Evolutionary conservation across 805 yeast genomes (phyloP).

Genomic region (Lipomyces sp.): DNA sequence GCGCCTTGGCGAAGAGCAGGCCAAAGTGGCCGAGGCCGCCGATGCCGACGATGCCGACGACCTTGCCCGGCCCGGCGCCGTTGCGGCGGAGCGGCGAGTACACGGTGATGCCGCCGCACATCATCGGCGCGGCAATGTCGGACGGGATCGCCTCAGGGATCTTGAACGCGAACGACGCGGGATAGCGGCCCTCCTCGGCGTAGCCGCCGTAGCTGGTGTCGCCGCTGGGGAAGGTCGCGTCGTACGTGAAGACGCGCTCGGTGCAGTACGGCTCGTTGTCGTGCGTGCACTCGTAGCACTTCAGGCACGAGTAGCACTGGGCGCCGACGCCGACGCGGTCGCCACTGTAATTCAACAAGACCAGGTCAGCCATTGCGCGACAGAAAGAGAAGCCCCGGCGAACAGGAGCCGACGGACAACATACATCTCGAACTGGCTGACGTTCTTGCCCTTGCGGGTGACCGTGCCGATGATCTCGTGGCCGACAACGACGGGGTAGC

Average conservation of each 20-base stretch:
- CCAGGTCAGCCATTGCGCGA: not conserved
- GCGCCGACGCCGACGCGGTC: conserved; percentile 84
- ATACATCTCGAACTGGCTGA: conserved; percentile 42
- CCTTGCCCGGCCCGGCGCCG: conserved; percentile 49
- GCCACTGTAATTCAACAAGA: conserved; percentile 42
- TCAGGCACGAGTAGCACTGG: conserved; percentile 54
- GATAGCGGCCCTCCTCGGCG: conserved; percentile 56
- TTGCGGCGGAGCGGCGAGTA: conserved; percentile 58
- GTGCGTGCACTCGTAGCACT: conserved; percentile 55
- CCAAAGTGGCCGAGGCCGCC: conserved; percentile 70
- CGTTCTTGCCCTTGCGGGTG: conserved; percentile 54
- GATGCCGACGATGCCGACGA: conserved; percentile 59
- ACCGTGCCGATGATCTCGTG: conserved; percentile 45
- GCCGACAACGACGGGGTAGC: conserved; percentile 46
- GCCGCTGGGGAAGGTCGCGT: conserved; percentile 32
- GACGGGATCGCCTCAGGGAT: conserved; percentile 56
- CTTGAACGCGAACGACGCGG: conserved; percentile 60
- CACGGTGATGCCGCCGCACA: conserved; percentile 76
- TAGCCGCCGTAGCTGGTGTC: conserved; percentile 52
- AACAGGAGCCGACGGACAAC: not conserved
- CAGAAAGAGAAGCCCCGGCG: too few species aligned
- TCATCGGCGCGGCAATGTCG: conserved; percentile 62
- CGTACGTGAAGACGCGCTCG: conserved; percentile 51
- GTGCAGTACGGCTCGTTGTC: conserved; percentile 59
- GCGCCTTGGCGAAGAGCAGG: conserved; percentile 56